Percentiles rank a stretch among this genome's conserved stretches.
These are phyloP conservation scores for Rutstroemia sp. DNA, from an alignment of 2,329 filamentous ascomycete genomes.

Conservation along the genomic window DNA sequence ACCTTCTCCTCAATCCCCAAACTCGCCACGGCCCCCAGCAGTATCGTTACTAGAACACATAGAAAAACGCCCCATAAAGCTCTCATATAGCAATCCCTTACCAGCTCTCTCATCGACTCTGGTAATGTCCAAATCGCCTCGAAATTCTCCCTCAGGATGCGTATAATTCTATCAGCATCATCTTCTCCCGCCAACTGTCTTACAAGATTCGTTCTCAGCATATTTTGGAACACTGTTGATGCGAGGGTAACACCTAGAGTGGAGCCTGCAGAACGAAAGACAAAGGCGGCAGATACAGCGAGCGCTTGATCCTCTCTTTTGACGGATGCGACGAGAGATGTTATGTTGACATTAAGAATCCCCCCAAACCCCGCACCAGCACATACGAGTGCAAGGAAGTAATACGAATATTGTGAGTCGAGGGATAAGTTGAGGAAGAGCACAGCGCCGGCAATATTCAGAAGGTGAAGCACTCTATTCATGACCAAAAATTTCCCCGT, in stretches of 20 bases:
- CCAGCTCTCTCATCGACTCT: neutral
- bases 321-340: conserved; percentile 63
- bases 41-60: neutral
- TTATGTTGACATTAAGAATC: conserved; percentile 61
- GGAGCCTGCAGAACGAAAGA: conserved; percentile 67
- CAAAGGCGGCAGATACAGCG: conserved; percentile 67
- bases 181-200: conserved; percentile 5
- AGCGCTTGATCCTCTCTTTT: conserved; percentile 60
- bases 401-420: conserved; percentile 43
- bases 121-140: neutral
- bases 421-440: conserved; percentile 44
- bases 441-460: conserved; percentile 41
- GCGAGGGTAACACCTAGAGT: conserved; percentile 49
- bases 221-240: conserved; percentile 10
- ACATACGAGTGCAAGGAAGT: conserved; percentile 47
- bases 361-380: conserved; percentile 43
- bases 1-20: neutral
- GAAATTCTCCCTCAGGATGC: neutral
- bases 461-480: conserved; percentile 41
- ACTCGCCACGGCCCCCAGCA: neutral
- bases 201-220: neutral
- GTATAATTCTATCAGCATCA: neutral
- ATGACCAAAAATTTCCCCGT: conserved; percentile 65
- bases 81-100: neutral
- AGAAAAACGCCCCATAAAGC: neutral